Evolutionary conservation across 176 grass and related monocot genomes (phyloP).

Genomic region (Musa itinerans): DNA sequence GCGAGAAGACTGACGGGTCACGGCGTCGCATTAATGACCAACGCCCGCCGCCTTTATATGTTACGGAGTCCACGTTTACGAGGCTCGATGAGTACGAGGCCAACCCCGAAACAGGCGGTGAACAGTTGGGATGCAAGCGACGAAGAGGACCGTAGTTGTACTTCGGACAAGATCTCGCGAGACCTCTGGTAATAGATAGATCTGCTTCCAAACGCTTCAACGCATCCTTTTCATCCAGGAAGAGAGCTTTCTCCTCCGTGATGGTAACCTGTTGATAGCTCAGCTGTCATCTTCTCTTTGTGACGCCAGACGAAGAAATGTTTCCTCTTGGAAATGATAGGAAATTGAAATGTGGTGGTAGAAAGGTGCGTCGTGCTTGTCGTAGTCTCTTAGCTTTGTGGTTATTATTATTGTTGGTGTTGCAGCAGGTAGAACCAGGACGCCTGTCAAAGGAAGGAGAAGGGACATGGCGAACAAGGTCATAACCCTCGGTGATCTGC

Average conservation of each 20-base stretch:
- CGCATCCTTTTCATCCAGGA: not conserved
- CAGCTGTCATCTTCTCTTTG: not conserved
- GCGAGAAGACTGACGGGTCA: too few species aligned
- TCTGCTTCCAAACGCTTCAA: too few species aligned
- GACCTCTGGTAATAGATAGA: not conserved
- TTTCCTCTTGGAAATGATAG: not conserved
- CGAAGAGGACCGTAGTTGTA: too few species aligned
- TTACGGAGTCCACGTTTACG: too few species aligned
- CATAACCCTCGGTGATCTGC: conserved; percentile 64
- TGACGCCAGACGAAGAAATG: not conserved
- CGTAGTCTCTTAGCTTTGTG: not conserved
- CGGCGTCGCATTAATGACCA: too few species aligned
- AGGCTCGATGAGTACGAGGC: too few species aligned
- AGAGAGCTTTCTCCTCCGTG: not conserved
- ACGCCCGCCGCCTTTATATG: too few species aligned
- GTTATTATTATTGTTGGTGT: not conserved
- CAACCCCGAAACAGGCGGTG: too few species aligned
- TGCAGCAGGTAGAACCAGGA: too few species aligned
- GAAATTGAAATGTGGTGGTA: not conserved
- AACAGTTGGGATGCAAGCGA: too few species aligned
- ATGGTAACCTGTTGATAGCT: not conserved
- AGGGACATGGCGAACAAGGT: conserved; percentile 41
- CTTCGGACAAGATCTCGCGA: not conserved
- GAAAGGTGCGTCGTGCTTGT: not conserved
- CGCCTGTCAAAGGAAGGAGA: too few species aligned